Percentiles rank a stretch among this genome's conserved stretches.
Conservation (phyloP, 306 rosid genomes). For the Trifolium dubium region DNA sequence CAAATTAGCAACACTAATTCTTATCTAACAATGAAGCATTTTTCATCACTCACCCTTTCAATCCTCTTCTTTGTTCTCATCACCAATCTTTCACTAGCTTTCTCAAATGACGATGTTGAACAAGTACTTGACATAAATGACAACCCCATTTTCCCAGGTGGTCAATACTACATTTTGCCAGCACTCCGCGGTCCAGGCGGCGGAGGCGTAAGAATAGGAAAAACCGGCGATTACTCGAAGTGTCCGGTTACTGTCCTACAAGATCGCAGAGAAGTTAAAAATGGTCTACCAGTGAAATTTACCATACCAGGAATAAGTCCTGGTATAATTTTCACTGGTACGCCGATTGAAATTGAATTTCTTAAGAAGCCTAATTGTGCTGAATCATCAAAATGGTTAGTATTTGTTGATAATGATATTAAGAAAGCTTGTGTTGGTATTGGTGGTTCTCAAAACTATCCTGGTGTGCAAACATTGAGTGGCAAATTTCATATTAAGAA, state of each 20-base stretch:
- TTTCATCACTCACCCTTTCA: neutral
- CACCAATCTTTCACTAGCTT: neutral
- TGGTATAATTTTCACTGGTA: slow-evolving; percentile 18
- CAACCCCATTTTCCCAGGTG: neutral
- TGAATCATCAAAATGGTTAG: slow-evolving; percentile 5
- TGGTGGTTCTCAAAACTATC: slow-evolving; percentile 59
- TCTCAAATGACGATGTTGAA: neutral
- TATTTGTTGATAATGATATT: slow-evolving; percentile 5
- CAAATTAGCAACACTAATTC: neutral
- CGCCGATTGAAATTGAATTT: slow-evolving; percentile 1
- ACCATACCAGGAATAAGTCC: neutral
- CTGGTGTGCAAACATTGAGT: neutral
- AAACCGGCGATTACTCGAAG: neutral
- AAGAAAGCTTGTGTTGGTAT: slow-evolving; percentile 5
- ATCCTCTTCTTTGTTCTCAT: slow-evolving; percentile 1
- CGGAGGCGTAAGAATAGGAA: slow-evolving; percentile 2
- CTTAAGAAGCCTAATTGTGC: neutral
- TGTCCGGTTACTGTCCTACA: slow-evolving; percentile 17
- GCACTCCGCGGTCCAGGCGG: neutral
- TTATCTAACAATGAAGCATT: slow-evolving; percentile 9
- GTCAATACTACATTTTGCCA: neutral
- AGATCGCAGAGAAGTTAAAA: neutral
- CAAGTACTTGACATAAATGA: neutral
- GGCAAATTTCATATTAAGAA: slow-evolving; percentile 8
- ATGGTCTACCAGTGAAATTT: neutral